phyloP scores from a whole-genome alignment of 148 eudicot genomes.

The Chenopodium album region DNA sequence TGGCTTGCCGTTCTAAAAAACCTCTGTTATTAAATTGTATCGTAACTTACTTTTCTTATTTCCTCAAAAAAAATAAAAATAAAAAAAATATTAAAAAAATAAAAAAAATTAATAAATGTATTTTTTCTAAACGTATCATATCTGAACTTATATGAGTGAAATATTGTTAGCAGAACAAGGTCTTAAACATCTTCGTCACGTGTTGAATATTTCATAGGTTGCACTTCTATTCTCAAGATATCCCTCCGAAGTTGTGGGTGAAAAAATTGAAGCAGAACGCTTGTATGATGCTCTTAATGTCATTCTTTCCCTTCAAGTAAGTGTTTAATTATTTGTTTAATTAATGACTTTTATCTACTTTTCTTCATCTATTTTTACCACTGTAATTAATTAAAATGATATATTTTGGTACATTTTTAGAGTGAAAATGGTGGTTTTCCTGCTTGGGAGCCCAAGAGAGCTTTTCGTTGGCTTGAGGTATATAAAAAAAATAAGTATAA shows the following conservation, averaged over 20 bases:
- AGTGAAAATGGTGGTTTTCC: slow-evolving; percentile 55
- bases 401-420: slow-evolving; percentile 16
- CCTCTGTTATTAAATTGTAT: too few species aligned
- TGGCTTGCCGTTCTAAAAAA: too few species aligned
- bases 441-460: slow-evolving; percentile 59
- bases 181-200: background rate
- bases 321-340: background rate
- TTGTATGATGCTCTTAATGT: slow-evolving; percentile 65
- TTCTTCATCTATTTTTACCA: background rate
- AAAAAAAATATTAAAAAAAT: too few species aligned
- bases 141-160: too few species aligned
- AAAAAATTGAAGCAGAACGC: slow-evolving; percentile 36
- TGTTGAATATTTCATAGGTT: slow-evolving; percentile 25
- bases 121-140: too few species aligned
- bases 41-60: too few species aligned
- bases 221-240: slow-evolving; percentile 47
- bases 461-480: slow-evolving; percentile 56
- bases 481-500: too few species aligned
- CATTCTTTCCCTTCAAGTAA: slow-evolving; percentile 58
- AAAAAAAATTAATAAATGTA: too few species aligned
- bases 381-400: background rate
- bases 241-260: slow-evolving; percentile 47
- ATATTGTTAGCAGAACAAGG: too few species aligned
- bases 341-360: too few species aligned
- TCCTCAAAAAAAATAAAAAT: too few species aligned